Evolutionary conservation across 805 yeast genomes (phyloP).

Genomic region (Cyberlindnera euphorbiae): DNA sequence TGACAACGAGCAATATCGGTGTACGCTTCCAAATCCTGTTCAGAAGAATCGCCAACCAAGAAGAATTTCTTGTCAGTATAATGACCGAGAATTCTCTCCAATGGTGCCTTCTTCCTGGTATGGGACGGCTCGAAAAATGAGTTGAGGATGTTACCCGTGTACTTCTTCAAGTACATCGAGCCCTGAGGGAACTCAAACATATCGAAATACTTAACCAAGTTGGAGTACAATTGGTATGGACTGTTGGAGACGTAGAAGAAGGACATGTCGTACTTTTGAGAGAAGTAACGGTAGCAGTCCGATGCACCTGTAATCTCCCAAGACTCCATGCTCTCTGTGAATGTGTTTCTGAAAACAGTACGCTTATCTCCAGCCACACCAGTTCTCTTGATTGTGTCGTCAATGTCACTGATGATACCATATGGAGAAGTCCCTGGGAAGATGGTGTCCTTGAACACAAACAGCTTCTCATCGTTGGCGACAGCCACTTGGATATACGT

Average conservation of each 20-base stretch:
- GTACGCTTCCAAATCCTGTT: constrained; percentile 90
- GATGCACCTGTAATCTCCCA: constrained; percentile 75
- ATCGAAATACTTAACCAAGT: constrained; percentile 45
- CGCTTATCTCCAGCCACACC: constrained; percentile 89
- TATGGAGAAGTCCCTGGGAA: constrained; percentile 46
- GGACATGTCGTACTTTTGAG: constrained; percentile 38
- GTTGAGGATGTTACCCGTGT: constrained; percentile 72
- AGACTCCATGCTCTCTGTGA: constrained; percentile 58
- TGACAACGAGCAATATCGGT: constrained; percentile 55
- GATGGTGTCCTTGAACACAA: constrained; percentile 41
- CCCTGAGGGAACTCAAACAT: constrained; percentile 65
- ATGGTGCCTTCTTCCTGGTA: constrained; percentile 66
- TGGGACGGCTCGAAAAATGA: constrained; percentile 85
- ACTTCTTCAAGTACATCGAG: constrained; percentile 82
- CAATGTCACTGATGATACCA: constrained; percentile 84
- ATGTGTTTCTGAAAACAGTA: constrained; percentile 72
- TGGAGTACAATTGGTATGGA: constrained; percentile 77
- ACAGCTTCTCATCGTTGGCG: constrained; percentile 40
- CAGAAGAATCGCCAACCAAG: constrained; percentile 93
- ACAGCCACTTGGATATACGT: constrained; percentile 49
- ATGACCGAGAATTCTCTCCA: constrained; percentile 60
- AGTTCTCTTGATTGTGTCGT: constrained; percentile 87
- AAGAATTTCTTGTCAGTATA: constrained; percentile 77
- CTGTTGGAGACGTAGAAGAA: constrained; percentile 94
- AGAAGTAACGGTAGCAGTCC: constrained; percentile 60